Conservation (phyloP, 305 asterid genomes). For the Rubia occidens region DNA sequence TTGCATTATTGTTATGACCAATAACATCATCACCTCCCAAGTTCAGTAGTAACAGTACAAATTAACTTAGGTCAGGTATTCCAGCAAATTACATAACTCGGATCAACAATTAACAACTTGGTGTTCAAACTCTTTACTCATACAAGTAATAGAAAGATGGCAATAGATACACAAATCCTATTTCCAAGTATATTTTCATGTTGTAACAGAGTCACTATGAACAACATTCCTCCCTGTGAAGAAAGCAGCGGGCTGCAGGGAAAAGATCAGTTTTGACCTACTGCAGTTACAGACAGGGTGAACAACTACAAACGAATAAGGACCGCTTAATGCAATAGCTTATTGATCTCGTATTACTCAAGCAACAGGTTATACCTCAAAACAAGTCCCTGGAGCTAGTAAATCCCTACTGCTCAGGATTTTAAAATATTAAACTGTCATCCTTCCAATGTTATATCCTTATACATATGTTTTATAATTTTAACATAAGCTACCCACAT, state of each 20-base stretch:
- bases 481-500: neutral
- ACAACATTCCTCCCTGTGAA: neutral
- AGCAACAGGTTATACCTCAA: neutral
- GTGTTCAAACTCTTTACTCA: neutral
- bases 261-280: neutral
- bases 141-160: neutral
- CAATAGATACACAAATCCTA: neutral
- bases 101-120: neutral
- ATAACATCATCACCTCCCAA: neutral
- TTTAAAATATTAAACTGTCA: no score
- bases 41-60: neutral
- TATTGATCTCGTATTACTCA: neutral
- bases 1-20: neutral
- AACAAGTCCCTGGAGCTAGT: neutral
- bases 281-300: neutral
- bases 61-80: neutral
- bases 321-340: neutral
- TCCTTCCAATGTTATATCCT: neutral
- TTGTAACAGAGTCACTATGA: neutral
- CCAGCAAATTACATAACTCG: neutral
- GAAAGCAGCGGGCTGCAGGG: neutral
- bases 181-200: neutral
- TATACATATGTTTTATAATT: neutral
- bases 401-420: neutral
- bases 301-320: neutral